phyloP scores from a whole-genome alignment of 345 rosid species.

The Cardamine resedifolia region DNA sequence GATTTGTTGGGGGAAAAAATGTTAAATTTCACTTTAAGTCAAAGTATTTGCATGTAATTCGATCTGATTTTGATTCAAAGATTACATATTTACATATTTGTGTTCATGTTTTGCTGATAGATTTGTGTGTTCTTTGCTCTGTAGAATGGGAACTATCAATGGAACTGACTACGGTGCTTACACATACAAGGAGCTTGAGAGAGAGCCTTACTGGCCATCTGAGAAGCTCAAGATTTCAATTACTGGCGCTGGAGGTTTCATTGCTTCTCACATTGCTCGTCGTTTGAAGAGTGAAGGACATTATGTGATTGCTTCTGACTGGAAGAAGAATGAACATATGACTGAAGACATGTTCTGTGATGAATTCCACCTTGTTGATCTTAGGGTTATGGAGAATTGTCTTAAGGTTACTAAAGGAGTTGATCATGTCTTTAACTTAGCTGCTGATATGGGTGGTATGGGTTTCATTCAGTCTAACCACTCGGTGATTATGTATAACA shows the following conservation, averaged over 20 bases:
- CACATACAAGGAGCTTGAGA: constrained; percentile 79
- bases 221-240: constrained; percentile 79
- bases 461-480: constrained; percentile 98
- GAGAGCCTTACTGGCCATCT: constrained; percentile 93
- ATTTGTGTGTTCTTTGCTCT: constrained; percentile 9
- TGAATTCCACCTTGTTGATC: constrained; percentile 94
- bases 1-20: not conserved
- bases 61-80: not conserved
- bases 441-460: constrained; percentile 99
- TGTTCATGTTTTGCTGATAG: not conserved
- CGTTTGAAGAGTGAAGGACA: constrained; percentile 96
- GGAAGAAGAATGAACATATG: constrained; percentile 99
- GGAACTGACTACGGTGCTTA: constrained; percentile 67
- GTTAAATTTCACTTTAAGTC: not conserved
- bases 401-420: constrained; percentile 70
- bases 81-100: not conserved
- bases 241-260: constrained; percentile 96
- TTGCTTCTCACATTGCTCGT: constrained; percentile 97
- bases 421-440: constrained; percentile 96
- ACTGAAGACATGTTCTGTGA: constrained; percentile 96
- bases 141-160: constrained; percentile 72
- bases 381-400: constrained; percentile 97
- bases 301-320: constrained; percentile 93
- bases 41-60: not conserved
- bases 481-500: constrained; percentile 96